Evolutionary conservation across 495 filamentous ascomycete species (phyloP).

Genomic region (Neurospora terricola): DNA sequence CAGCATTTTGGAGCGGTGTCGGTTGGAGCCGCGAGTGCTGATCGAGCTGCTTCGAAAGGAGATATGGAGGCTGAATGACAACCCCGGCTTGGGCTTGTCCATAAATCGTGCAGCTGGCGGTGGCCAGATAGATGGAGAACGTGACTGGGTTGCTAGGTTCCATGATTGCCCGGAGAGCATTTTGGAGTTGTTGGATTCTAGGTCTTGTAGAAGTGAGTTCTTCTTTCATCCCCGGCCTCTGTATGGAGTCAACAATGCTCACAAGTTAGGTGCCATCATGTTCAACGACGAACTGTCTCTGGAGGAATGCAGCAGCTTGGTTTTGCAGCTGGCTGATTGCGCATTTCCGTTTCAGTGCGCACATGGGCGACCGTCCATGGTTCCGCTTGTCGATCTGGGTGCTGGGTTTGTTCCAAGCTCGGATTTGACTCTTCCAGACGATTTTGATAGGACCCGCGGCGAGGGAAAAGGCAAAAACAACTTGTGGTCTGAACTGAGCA

Average conservation of each 20-base stretch:
- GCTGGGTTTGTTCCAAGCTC: background rate
- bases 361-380: constrained; percentile 71
- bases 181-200: constrained; percentile 80
- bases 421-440: background rate
- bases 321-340: constrained; percentile 53
- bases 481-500: background rate
- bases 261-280: constrained; percentile 65
- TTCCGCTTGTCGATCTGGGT: constrained; percentile 56
- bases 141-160: constrained; percentile 48
- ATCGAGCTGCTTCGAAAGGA: constrained; percentile 66
- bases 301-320: constrained; percentile 55
- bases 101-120: background rate
- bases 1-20: constrained; percentile 66
- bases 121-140: constrained; percentile 1
- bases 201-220: constrained; percentile 64
- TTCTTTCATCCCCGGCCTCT: background rate
- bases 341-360: constrained; percentile 91
- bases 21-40: constrained; percentile 56
- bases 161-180: constrained; percentile 64
- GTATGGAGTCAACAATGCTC: background rate
- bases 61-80: constrained; percentile 45
- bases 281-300: constrained; percentile 73
- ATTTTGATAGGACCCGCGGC: background rate
- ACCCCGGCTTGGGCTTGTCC: constrained; percentile 4
- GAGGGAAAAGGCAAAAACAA: background rate